These are phyloP conservation scores for Mortierella claussenii DNA, from an alignment of 192 early-diverging fungal genomes.

Conservation along the genomic window DNA sequence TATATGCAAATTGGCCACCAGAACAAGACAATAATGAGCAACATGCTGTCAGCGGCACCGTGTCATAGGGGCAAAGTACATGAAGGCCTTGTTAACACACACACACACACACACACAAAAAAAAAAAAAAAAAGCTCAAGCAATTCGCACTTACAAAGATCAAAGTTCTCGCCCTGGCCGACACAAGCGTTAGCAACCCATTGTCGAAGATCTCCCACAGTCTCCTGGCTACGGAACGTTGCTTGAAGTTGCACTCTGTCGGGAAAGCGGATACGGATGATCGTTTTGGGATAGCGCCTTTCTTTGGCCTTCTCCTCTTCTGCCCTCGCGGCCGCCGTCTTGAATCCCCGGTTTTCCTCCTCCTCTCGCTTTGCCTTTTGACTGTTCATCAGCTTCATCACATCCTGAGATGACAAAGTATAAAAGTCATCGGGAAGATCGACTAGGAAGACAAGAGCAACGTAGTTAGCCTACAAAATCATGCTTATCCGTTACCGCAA, in stretches of 20 bases:
- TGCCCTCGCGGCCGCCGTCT: conserved; percentile 82
- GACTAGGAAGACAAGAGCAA: conserved; percentile 54
- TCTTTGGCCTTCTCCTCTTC: conserved; percentile 68
- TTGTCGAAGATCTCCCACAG: conserved; percentile 36
- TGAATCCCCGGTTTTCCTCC: conserved; percentile 78
- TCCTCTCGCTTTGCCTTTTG: conserved; percentile 63
- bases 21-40: background rate
- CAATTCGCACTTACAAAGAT: conserved; percentile 24
- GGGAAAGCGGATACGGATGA: conserved; percentile 87
- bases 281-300: conserved; percentile 79
- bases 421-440: conserved; percentile 92
- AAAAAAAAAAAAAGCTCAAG: no score
- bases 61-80: background rate
- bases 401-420: conserved; percentile 74
- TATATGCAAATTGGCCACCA: conserved; percentile 6
- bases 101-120: background rate
- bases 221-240: conserved; percentile 74
- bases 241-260: conserved; percentile 81
- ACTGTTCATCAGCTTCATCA: conserved; percentile 70
- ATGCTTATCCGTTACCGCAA: no score
- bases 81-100: background rate
- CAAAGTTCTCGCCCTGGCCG: conserved; percentile 51
- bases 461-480: no score
- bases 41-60: no score
- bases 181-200: conserved; percentile 36